Evolutionary conservation across 352 stramenopile genomes (phyloP), one percentile per base, ranked within the genome.

Genomic region (Nothophytophthora sp.): DNA sequence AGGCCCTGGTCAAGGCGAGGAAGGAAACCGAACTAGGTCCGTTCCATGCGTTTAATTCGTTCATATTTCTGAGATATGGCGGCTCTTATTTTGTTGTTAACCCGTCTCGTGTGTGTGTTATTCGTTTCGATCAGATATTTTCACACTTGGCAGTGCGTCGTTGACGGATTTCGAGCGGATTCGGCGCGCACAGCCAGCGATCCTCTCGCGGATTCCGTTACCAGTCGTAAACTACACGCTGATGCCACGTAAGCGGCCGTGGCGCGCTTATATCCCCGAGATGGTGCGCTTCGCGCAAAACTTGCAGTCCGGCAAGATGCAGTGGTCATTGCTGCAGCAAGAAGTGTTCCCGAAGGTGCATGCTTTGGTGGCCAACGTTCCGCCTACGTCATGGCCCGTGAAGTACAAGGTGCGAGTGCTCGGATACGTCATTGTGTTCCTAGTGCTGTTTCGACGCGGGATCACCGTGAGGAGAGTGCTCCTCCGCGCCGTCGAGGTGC

Each of bases 151-250:
- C n/a, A 86, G 81, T 27, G 77, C 77, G 11, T 91, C 81, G 15
- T 70, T 91, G 35, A 76, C 66, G 10, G 81, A 91, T 43, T 91
- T 91, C 34, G 64, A 73, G 40, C 68, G 76, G 2, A 70, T 91
- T 38, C 75, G 76, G 7, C 68, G 68, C 36, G 20, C 81, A 3
- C 45, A 73, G 8, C 71, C 81, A 1, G 43, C 42, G 7, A 63
- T 73, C 24, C 61, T 91, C 27, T 59, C 57, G 15, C 76, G 81
- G 20, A 62, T 91, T 22, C 60, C 63, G 2, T 49, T 91, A 29
- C 81, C 81, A 13, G 73, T 91, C 34, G 60, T 89, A 8, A 73
- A 83, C 43, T 91, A 76, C 53, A 86, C 73, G 10, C 42, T 84
- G 9, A 59, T 70, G 10, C 81, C 81, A 3, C 77, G 59, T 13